phyloP scores from a whole-genome alignment of 2,329 filamentous ascomycete genomes.

The Lasiodiplodia hormozganensis region DNA sequence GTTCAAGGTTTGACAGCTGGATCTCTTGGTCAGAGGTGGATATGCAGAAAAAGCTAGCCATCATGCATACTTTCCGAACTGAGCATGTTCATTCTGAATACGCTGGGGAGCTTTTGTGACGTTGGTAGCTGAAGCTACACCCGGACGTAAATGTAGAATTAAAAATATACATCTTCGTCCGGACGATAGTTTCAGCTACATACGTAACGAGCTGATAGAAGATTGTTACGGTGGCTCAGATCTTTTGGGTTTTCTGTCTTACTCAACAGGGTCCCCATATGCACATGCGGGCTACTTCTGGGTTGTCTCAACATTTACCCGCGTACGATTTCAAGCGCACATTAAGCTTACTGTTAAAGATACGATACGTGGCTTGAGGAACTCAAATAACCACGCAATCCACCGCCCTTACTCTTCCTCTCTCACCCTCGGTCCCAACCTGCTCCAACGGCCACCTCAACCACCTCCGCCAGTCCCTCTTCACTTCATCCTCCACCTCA shows the following conservation, averaged over 20 bases:
- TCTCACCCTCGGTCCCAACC: conserved; percentile 6
- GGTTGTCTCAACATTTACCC: background rate
- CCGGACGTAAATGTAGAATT: too few species aligned
- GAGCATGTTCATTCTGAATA: background rate
- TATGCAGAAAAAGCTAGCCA: background rate
- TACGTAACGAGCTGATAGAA: too few species aligned
- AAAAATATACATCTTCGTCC: too few species aligned
- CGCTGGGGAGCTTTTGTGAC: background rate
- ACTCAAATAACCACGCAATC: conserved; percentile 16
- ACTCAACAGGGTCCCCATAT: background rate
- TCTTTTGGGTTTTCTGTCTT: background rate
- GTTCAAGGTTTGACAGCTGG: background rate
- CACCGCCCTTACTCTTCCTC: background rate
- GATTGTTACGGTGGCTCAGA: too few species aligned
- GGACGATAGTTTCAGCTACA: too few species aligned
- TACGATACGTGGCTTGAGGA: background rate
- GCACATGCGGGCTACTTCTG: background rate
- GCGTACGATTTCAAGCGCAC: background rate
- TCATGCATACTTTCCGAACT: background rate
- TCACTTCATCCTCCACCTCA: background rate
- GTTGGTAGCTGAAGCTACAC: background rate
- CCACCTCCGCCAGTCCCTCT: conserved; percentile 23
- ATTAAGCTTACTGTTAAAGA: background rate
- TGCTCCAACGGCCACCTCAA: conserved; percentile 29
- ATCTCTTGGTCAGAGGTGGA: background rate